Evolutionary conservation across 1,139 yeast genomes (phyloP).

Genomic region (Hansenula lynferdii): DNA sequence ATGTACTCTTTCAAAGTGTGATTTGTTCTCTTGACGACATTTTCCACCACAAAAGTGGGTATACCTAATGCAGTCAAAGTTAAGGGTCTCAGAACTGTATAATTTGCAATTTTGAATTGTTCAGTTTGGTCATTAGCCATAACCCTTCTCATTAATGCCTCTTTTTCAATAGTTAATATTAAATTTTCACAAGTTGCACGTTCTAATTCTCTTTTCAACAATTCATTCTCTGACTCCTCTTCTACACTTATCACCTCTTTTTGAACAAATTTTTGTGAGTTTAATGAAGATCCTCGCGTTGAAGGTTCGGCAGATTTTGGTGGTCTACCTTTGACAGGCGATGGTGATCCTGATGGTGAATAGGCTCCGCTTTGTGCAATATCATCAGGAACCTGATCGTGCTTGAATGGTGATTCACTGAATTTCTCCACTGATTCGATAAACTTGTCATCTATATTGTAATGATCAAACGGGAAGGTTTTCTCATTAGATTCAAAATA

Average conservation of each 20-base stretch:
- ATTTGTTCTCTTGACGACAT: neutral
- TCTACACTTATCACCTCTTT: neutral
- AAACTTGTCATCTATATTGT: neutral
- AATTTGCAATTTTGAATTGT: neutral
- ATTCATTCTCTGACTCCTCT: neutral
- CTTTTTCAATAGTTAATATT: neutral
- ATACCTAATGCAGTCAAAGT: constrained; percentile 2
- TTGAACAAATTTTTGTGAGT: neutral
- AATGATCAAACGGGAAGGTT: neutral
- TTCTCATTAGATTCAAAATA: neutral
- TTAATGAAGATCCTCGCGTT: neutral
- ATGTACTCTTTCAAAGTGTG: constrained; percentile 3
- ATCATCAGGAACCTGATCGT: neutral
- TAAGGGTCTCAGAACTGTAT: constrained; percentile 1
- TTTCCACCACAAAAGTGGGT: constrained; percentile 5
- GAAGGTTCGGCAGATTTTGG: neutral
- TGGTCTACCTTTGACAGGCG: neutral
- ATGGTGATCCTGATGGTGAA: neutral
- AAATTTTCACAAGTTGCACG: neutral
- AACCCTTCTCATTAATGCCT: neutral
- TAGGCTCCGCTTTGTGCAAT: neutral
- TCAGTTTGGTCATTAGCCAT: neutral
- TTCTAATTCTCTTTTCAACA: constrained; percentile 1
- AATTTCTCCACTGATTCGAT: neutral
- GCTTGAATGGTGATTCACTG: neutral